phyloP scores from a whole-genome alignment of 164 flowering plant genomes.

The Chimonanthus praecox region DNA sequence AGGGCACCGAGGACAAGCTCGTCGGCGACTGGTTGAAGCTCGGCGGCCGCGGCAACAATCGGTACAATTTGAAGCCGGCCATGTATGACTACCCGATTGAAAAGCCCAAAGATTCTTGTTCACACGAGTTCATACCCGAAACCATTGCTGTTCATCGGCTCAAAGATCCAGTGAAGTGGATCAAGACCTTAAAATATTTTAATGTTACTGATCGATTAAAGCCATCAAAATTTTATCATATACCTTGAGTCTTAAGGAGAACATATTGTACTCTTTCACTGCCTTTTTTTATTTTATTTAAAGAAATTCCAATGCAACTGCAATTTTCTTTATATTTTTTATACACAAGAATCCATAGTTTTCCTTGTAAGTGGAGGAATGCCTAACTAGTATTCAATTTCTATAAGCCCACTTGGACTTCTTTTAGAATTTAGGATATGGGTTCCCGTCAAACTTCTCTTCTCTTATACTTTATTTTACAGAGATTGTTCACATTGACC shows the following conservation, averaged over 20 bases:
- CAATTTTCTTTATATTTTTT: too few species aligned
- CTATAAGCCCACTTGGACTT: too few species aligned
- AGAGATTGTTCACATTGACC: too few species aligned
- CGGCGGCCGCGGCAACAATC: slow-evolving; percentile 10
- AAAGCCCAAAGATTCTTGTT: slow-evolving; percentile 4
- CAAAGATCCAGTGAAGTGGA: slow-evolving; percentile 20
- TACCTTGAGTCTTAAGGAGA: neutral
- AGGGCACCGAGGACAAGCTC: slow-evolving; percentile 10
- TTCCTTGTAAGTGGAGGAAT: too few species aligned
- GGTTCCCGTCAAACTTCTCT: too few species aligned
- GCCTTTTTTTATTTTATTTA: neutral
- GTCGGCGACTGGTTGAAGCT: slow-evolving; percentile 8
- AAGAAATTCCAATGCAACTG: too few species aligned
- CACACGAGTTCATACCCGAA: slow-evolving; percentile 17
- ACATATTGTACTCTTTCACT: too few species aligned
- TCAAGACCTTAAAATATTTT: slow-evolving; percentile 15
- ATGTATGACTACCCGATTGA: slow-evolving; percentile 21
- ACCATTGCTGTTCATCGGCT: slow-evolving; percentile 23
- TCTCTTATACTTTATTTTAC: too few species aligned
- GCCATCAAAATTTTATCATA: slow-evolving; percentile 13
- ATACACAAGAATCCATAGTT: too few species aligned
- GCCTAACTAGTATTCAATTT: too few species aligned
- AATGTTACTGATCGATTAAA: slow-evolving; percentile 18
- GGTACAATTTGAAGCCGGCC: slow-evolving; percentile 10
- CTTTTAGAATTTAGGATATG: too few species aligned